Evolutionary conservation across 1,284 basidiomycete genomes (phyloP).

Genomic region (Puccinia triticina): DNA sequence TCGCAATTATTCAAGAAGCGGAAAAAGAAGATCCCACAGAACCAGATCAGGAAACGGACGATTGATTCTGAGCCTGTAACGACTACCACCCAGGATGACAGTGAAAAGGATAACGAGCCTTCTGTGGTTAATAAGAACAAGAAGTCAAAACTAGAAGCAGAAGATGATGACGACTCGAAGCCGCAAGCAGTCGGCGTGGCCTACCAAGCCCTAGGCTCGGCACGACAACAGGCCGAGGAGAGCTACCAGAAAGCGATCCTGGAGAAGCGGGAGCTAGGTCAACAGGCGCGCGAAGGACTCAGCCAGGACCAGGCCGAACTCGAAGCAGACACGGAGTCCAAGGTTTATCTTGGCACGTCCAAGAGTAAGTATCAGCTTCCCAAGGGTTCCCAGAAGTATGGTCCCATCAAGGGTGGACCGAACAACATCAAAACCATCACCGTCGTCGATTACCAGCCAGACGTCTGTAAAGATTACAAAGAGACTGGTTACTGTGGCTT

Average conservation of each 20-base stretch:
- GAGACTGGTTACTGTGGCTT: constrained; percentile 99
- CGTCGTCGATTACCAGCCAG: constrained; percentile 95
- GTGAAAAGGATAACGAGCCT: background rate
- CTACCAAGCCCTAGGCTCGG: constrained; percentile 50
- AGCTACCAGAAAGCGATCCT: constrained; percentile 24
- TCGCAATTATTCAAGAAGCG: constrained; percentile 4
- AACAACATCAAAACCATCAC: constrained; percentile 92
- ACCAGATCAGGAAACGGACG: constrained; percentile 16
- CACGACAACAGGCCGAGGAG: constrained; percentile 52
- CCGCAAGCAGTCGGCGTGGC: background rate
- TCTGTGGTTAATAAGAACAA: background rate
- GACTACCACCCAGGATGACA: background rate
- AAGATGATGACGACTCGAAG: constrained; percentile 56
- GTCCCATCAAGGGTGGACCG: constrained; percentile 58
- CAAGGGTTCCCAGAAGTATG: constrained; percentile 55
- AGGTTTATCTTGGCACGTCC: constrained; percentile 81
- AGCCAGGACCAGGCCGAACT: background rate
- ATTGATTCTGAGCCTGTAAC: constrained; percentile 1
- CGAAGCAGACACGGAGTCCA: constrained; percentile 68
- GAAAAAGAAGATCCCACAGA: constrained; percentile 10
- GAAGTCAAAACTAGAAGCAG: background rate
- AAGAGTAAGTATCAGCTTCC: constrained; percentile 73
- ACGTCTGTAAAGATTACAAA: constrained; percentile 99
- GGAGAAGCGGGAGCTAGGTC: constrained; percentile 5
- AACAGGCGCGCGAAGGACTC: background rate